Evolutionary conservation across 805 yeast genomes (phyloP).

Genomic region (Candida insectorum): DNA sequence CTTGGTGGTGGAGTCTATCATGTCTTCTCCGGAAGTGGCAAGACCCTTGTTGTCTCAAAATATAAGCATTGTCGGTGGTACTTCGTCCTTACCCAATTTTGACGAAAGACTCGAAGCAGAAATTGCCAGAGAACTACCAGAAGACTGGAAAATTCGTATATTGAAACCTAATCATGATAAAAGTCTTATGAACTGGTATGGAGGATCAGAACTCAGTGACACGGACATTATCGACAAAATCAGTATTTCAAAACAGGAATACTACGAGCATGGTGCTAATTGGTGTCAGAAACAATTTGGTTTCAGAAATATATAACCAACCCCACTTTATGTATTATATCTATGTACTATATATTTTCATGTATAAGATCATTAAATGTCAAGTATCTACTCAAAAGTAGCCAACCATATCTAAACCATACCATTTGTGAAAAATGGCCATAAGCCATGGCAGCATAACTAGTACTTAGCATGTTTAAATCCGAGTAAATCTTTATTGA

Average conservation of each 20-base stretch:
- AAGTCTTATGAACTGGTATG: conserved; percentile 35
- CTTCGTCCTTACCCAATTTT: conserved; percentile 67
- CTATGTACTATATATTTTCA: conserved; percentile 4
- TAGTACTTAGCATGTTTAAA: conserved; percentile 37
- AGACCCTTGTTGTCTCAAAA: conserved; percentile 78
- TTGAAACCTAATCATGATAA: conserved; percentile 6
- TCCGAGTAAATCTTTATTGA: conserved; percentile 39
- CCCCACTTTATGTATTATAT: no score
- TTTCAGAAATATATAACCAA: conserved; percentile 25
- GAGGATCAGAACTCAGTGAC: conserved; percentile 30
- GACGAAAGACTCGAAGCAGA: conserved; percentile 57
- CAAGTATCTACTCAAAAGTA: conserved; percentile 71
- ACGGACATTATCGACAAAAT: conserved; percentile 47
- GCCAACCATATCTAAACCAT: conserved; percentile 93
- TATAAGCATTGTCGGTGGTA: conserved; percentile 81
- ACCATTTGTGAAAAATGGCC: conserved; percentile 90
- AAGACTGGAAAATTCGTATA: conserved; percentile 63
- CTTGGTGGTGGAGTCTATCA: conserved; percentile 64
- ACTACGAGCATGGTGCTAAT: conserved; percentile 77
- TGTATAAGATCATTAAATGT: conserved; percentile 64
- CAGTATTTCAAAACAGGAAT: conserved; percentile 72
- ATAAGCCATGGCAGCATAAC: conserved; percentile 69
- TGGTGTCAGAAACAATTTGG: conserved; percentile 54
- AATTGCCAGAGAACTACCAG: conserved; percentile 64
- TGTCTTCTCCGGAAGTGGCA: conserved; percentile 66